Conservation (phyloP, 2,329 filamentous ascomycete species). For the Diplodia sapinea region DNA sequence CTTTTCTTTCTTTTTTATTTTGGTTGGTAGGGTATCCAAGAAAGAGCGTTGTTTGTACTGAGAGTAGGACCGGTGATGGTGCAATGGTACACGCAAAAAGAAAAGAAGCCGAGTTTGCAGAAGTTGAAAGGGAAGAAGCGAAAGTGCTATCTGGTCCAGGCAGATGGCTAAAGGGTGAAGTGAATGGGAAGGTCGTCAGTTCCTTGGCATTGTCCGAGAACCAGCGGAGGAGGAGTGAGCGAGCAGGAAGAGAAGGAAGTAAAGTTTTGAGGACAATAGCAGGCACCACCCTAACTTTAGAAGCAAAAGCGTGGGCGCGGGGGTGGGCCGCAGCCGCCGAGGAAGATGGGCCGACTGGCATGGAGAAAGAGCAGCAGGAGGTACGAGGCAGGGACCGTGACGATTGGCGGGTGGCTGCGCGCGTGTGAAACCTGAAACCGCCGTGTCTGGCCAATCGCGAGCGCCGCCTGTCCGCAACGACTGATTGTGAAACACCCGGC, state of each 20-base stretch:
- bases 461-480: background rate
- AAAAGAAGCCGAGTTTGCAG: background rate
- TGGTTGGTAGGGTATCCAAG: background rate
- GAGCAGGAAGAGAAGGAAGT: background rate
- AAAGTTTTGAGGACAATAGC: conserved; percentile 9
- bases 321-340: conserved; percentile 6
- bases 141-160: conserved; percentile 7
- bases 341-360: background rate
- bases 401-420: conserved; percentile 14
- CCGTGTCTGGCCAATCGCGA: background rate
- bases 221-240: background rate
- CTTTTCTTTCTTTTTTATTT: too few relatives aligned
- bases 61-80: background rate
- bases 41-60: background rate
- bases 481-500: conserved; percentile 9
- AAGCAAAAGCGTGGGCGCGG: background rate
- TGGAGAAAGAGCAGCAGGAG: background rate
- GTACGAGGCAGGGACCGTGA: background rate
- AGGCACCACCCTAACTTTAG: background rate
- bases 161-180: conserved; percentile 4
- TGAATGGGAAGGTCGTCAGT: background rate
- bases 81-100: background rate
- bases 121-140: conserved; percentile 2
- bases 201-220: background rate
- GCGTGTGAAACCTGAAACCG: conserved; percentile 22